A percentile compares a stretch with the other conserved stretches of the same genome.
Evolutionary conservation across 2,329 filamentous ascomycete species (phyloP).

Genomic region (Fusarium tanahbumbuense): DNA sequence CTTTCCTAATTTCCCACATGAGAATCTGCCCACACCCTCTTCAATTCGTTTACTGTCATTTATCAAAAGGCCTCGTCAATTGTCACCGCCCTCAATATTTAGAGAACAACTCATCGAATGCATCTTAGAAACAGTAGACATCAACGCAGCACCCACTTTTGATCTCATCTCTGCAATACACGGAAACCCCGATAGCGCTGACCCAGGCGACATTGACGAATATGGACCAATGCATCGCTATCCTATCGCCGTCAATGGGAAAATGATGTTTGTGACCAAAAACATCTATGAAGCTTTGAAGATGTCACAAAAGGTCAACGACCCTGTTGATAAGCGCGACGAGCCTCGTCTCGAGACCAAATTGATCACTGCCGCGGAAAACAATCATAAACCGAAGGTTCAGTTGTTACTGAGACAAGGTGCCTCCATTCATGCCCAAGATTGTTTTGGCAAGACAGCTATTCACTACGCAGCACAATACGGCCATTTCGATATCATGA

Average conservation of each 20-base stretch:
- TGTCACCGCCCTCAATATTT: background rate
- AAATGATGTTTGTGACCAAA: background rate
- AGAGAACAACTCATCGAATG: background rate
- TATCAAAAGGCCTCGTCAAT: constrained; percentile 2
- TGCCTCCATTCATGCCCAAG: background rate
- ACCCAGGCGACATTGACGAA: background rate
- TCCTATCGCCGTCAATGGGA: constrained; percentile 1
- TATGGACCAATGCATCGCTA: constrained; percentile 1
- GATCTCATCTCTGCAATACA: constrained; percentile 3
- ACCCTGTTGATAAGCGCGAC: background rate
- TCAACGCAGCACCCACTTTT: background rate
- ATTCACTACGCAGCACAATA: constrained; percentile 2
- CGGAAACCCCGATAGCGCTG: background rate
- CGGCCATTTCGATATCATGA: background rate
- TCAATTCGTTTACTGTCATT: constrained; percentile 5
- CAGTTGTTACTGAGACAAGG: background rate
- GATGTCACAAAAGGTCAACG: background rate
- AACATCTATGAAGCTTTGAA: constrained; percentile 7
- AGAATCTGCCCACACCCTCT: background rate
- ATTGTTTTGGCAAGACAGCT: background rate
- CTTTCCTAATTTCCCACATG: background rate
- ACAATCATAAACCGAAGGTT: background rate
- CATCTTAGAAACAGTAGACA: background rate
- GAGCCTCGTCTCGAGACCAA: background rate
- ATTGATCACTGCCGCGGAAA: background rate